Evolutionary conservation across 2,329 filamentous ascomycete genomes (phyloP).

Genomic region (Hortaea sp.): DNA sequence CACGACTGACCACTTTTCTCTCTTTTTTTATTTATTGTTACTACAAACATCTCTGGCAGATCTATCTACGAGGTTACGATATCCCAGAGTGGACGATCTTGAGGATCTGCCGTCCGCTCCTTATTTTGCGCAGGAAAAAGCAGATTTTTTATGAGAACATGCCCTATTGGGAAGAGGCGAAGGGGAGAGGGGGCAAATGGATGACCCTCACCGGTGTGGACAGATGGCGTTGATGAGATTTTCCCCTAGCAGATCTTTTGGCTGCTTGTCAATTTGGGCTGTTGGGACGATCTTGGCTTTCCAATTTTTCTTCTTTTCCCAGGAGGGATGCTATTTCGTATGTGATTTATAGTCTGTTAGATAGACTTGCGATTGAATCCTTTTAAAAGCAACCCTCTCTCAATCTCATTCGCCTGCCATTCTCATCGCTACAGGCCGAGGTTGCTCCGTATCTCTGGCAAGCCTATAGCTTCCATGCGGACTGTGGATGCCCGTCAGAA

Average conservation of each 20-base stretch:
- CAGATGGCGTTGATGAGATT: not conserved
- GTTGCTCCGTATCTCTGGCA: too few species aligned
- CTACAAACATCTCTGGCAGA: conserved; percentile 14
- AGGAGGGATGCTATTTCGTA: not conserved
- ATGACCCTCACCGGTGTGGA: not conserved
- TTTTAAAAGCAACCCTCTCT: too few species aligned
- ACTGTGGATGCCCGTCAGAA: too few species aligned
- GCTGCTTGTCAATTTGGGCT: not conserved
- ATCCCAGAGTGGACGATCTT: not conserved
- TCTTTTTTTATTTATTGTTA: not conserved
- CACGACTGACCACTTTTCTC: not conserved
- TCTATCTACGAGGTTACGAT: conserved; percentile 13
- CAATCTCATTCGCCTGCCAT: too few species aligned
- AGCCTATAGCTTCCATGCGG: too few species aligned
- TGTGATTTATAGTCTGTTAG: not conserved
- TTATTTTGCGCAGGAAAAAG: conserved; percentile 9
- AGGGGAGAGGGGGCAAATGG: not conserved
- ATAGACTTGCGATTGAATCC: not conserved
- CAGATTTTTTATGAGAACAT: conserved; percentile 5
- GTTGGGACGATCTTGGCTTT: not conserved
- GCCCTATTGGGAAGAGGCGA: not conserved
- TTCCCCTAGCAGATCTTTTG: not conserved
- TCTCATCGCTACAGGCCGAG: too few species aligned
- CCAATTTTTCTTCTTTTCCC: not conserved
- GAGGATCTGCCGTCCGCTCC: conserved; percentile 21